These are phyloP conservation scores for Incumbomyces lentus DNA, from an alignment of 2,329 filamentous ascomycete genomes.

Conservation along the genomic window DNA sequence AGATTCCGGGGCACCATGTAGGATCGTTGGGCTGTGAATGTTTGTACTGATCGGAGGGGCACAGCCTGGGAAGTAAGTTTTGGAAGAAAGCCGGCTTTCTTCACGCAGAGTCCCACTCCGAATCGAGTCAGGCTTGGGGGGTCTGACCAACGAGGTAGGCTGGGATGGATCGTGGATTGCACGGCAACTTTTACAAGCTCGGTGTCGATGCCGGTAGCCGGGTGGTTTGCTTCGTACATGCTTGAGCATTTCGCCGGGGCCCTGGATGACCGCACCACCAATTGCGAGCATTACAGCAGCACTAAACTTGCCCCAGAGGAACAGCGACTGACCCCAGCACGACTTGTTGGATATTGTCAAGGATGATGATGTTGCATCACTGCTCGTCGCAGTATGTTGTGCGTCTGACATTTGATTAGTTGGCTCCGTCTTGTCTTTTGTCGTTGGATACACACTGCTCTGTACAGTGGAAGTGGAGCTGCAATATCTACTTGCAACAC, in stretches of 20 bases:
- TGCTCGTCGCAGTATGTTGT: background rate
- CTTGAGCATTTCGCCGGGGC: constrained; percentile 32
- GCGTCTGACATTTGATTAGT: background rate
- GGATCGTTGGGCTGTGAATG: too few relatives aligned
- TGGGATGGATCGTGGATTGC: background rate
- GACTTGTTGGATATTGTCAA: background rate
- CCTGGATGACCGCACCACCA: constrained; percentile 38
- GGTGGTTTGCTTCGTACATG: constrained; percentile 8
- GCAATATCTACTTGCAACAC: constrained; percentile 15
- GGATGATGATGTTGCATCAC: background rate
- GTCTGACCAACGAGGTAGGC: too few relatives aligned
- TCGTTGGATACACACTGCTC: constrained; percentile 10
- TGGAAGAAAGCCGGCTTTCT: too few relatives aligned
- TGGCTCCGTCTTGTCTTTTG: background rate
- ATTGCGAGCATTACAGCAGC: constrained; percentile 39
- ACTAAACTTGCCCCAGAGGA: constrained; percentile 39
- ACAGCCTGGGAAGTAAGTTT: too few relatives aligned
- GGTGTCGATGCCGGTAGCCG: background rate
- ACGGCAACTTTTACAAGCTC: background rate
- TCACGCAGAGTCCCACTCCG: too few relatives aligned
- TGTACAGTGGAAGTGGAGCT: constrained; percentile 1
- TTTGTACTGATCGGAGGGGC: too few relatives aligned
- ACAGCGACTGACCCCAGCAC: constrained; percentile 23
- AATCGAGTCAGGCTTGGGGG: too few relatives aligned
- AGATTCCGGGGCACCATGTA: too few relatives aligned